phyloP scores from a whole-genome alignment of 345 rosid species.

The Salix dunnii region DNA sequence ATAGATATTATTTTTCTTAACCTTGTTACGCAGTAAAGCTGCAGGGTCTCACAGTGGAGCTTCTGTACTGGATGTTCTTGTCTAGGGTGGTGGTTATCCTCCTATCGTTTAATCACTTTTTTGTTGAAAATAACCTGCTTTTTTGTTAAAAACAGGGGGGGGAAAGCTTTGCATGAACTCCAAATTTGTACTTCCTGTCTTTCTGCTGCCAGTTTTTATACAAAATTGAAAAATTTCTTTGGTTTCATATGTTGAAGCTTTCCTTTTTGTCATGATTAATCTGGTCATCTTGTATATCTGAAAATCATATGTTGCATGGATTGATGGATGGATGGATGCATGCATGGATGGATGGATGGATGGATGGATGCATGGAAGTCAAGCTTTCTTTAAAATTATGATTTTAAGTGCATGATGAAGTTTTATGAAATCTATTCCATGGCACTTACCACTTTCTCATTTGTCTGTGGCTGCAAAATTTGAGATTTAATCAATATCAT shows the following conservation, averaged over 20 bases:
- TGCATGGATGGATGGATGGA: no score
- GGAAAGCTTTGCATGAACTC: not conserved
- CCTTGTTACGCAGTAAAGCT: not conserved
- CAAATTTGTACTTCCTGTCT: not conserved
- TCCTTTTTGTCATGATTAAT: not conserved
- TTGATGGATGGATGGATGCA: no score
- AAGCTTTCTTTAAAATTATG: no score
- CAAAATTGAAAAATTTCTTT: not conserved
- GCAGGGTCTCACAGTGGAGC: not conserved
- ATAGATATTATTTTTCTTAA: not conserved
- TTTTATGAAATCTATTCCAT: not conserved
- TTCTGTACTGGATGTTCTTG: not conserved
- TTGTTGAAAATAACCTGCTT: not conserved
- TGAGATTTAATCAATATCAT: not conserved
- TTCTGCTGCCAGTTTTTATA: not conserved
- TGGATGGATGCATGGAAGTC: no score
- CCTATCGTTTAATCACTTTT: not conserved
- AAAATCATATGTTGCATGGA: no score
- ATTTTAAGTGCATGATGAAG: not conserved
- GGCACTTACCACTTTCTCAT: not conserved
- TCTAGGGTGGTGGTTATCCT: not conserved
- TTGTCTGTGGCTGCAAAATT: not conserved
- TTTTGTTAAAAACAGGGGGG: not conserved
- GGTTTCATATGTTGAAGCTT: not conserved
- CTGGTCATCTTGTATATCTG: not conserved